Percentiles rank a stretch among this genome's conserved stretches.
Evolutionary conservation across 139 green algal species (phyloP).

Genomic region (Protoeuglena noctilucae): DNA sequence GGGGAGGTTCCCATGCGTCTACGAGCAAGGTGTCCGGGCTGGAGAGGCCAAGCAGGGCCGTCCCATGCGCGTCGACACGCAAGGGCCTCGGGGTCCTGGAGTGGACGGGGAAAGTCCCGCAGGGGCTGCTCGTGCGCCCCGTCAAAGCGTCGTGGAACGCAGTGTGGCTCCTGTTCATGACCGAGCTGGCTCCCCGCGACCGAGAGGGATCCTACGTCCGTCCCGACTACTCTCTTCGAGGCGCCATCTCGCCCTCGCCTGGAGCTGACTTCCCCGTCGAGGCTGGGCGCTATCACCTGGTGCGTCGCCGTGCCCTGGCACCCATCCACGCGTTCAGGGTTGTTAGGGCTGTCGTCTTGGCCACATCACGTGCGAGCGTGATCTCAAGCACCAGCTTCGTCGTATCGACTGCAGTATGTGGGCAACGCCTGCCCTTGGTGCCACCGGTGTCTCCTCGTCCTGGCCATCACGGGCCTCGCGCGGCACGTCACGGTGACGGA

Average conservation of each 20-base stretch:
- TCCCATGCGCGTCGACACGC: no score
- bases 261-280: not conserved
- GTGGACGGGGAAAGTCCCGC: no score
- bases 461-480: constrained; percentile 38
- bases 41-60: no score
- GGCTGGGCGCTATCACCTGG: not conserved
- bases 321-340: no score
- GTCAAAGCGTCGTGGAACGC: not conserved
- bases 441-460: constrained; percentile 61
- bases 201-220: not conserved
- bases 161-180: not conserved
- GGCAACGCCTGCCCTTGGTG: constrained; percentile 95
- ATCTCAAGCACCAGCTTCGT: constrained; percentile 55
- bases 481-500: constrained; percentile 14
- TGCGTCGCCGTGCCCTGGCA: no score
- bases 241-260: not conserved
- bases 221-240: not conserved
- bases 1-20: no score
- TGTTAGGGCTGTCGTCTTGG: no score
- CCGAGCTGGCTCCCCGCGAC: not conserved
- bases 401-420: no score
- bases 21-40: no score
- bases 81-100: no score
- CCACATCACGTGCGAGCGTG: constrained; percentile 25
- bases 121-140: not conserved